These are phyloP conservation scores for Cercospora sojina DNA, from an alignment of 2,329 filamentous ascomycete genomes.

Conservation along the genomic window DNA sequence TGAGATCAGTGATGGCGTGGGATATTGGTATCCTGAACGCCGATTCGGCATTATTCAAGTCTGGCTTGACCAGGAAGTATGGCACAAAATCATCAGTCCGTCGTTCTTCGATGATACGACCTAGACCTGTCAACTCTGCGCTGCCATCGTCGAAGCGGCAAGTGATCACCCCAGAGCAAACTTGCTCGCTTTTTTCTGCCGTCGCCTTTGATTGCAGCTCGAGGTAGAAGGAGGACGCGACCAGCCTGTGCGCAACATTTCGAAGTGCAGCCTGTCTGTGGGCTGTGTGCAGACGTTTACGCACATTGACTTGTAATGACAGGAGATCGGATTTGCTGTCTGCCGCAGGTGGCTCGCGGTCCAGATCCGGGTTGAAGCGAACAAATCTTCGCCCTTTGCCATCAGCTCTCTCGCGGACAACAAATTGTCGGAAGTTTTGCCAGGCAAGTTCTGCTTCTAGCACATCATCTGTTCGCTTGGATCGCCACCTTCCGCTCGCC, in stretches of 20 bases:
- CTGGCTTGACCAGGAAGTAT: constrained; percentile 36
- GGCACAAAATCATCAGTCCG: constrained; percentile 37
- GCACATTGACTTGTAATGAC: constrained; percentile 37
- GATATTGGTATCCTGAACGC: constrained; percentile 31
- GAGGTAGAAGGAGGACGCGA: constrained; percentile 43
- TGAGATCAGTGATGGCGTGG: constrained; percentile 31
- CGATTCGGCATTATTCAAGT: constrained; percentile 25
- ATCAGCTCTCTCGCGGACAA: constrained; percentile 30
- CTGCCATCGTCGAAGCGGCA: constrained; percentile 40
- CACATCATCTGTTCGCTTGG: constrained; percentile 36
- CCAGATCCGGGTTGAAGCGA: constrained; percentile 39
- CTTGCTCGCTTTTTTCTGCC: constrained; percentile 34
- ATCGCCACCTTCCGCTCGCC: constrained; percentile 25
- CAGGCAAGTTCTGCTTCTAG: constrained; percentile 41
- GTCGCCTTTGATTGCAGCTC: constrained; percentile 37
- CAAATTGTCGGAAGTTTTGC: constrained; percentile 37
- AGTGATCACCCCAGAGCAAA: constrained; percentile 35
- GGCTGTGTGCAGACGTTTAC: constrained; percentile 32
- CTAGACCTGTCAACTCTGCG: constrained; percentile 36
- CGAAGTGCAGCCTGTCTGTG: constrained; percentile 34
- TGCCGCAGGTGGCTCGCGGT: constrained; percentile 35
- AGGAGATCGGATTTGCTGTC: constrained; percentile 40
- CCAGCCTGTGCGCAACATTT: constrained; percentile 38
- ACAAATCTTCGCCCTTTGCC: constrained; percentile 35
- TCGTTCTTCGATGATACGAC: constrained; percentile 32